Percentiles rank a stretch among this genome's conserved stretches.
Evolutionary conservation across 805 yeast genomes (phyloP).

Genomic region (Wickerhamomyces subpelliculosus): DNA sequence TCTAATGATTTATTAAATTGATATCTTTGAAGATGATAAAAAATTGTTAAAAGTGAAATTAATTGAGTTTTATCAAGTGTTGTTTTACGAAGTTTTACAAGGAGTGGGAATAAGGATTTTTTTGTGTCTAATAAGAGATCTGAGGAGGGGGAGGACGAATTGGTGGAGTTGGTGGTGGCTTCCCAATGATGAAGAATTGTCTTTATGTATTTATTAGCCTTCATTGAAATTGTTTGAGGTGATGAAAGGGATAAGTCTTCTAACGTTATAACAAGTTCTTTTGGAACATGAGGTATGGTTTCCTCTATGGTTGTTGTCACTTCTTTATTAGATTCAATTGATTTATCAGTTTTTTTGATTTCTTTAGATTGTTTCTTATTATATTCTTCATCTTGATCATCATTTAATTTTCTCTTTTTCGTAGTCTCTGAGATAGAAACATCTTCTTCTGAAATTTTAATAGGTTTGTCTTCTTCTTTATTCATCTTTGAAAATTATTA

Average conservation of each 20-base stretch:
- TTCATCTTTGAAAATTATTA: too few species aligned
- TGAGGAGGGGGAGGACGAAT: slow-evolving; percentile 23
- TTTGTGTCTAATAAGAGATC: slow-evolving; percentile 50
- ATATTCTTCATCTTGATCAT: too few species aligned
- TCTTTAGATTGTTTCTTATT: too few species aligned
- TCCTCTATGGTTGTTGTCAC: not conserved
- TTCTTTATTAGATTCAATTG: not conserved
- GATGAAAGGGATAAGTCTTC: slow-evolving; percentile 9
- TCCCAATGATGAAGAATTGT: slow-evolving; percentile 31
- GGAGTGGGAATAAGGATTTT: slow-evolving; percentile 39
- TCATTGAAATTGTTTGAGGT: slow-evolving; percentile 11
- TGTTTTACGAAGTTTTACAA: slow-evolving; percentile 45
- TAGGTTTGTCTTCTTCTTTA: too few species aligned
- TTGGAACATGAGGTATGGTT: slow-evolving; percentile 6
- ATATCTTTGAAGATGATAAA: slow-evolving; percentile 50
- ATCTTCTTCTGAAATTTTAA: too few species aligned
- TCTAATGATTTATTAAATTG: slow-evolving; percentile 53
- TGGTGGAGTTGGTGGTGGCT: slow-evolving; percentile 16
- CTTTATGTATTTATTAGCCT: slow-evolving; percentile 23
- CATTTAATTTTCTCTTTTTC: too few species aligned
- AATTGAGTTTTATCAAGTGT: slow-evolving; percentile 33
- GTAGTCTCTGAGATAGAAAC: too few species aligned
- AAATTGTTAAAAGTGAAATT: slow-evolving; percentile 51
- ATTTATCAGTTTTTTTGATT: too few species aligned
- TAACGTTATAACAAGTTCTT: slow-evolving; percentile 10